A percentile compares a stretch with the other conserved stretches of the same genome.
phyloP scores from a whole-genome alignment of 768 basidiomycete genomes.

The Mycena albidolilacea region DNA sequence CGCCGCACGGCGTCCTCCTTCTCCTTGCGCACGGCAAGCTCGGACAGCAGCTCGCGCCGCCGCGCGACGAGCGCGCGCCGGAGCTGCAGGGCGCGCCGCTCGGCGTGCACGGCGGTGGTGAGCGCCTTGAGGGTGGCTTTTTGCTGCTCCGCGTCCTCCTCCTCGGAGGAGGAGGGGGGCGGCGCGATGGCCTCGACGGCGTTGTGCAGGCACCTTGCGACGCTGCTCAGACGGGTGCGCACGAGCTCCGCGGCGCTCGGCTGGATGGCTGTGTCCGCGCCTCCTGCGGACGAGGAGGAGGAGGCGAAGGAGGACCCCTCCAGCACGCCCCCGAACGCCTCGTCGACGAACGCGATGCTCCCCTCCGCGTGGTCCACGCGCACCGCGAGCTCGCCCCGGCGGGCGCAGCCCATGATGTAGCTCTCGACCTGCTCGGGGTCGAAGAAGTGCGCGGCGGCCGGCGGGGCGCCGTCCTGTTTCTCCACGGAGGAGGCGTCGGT shows the following conservation, averaged over 20 bases:
- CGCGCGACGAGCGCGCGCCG: constrained; percentile 87
- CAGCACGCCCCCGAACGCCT: constrained; percentile 66
- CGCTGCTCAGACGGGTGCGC: constrained; percentile 81
- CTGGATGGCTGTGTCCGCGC: constrained; percentile 67
- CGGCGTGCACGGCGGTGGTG: constrained; percentile 75
- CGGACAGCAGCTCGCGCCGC: constrained; percentile 87
- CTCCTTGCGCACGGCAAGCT: constrained; percentile 88
- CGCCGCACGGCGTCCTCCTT: constrained; percentile 88
- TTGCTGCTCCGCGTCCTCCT: constrained; percentile 75
- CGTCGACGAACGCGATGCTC: constrained; percentile 87
- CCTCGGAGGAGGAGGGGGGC: constrained; percentile 58
- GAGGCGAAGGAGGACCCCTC: constrained; percentile 53
- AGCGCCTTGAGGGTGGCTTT: constrained; percentile 71
- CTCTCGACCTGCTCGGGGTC: constrained; percentile 88
- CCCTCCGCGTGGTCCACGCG: constrained; percentile 92
- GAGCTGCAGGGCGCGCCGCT: constrained; percentile 83
- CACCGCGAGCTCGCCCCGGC: constrained; percentile 87
- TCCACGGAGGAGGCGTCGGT: constrained; percentile 54
- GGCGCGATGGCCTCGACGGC: constrained; percentile 72
- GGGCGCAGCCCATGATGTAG: constrained; percentile 94
- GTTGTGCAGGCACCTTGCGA: constrained; percentile 82
- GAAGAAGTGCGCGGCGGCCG: constrained; percentile 49
- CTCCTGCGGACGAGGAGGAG: constrained; percentile 48
- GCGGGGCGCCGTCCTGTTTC: background rate
- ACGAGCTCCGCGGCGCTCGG: constrained; percentile 81